Conservation (phyloP, 495 filamentous ascomycete genomes). For the Schizothecium vesticola region DNA sequence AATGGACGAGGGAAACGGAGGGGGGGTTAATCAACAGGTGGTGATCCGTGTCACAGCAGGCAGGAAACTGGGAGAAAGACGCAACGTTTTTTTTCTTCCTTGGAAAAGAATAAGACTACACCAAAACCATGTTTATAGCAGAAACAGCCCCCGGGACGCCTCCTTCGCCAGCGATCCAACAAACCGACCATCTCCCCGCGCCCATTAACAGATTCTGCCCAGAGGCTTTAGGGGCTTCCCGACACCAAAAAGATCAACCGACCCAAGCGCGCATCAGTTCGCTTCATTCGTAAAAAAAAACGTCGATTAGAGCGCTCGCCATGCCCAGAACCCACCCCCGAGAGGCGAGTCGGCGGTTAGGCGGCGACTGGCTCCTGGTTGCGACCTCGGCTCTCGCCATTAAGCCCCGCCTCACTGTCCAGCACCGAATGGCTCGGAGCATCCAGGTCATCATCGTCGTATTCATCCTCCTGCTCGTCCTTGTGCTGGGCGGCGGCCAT, state of each 20-base stretch:
- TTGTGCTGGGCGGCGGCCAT: slow-evolving; percentile 75
- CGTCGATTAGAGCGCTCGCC: background rate
- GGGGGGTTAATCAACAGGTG: no score
- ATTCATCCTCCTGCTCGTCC: slow-evolving; percentile 47
- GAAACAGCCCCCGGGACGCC: background rate
- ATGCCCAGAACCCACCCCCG: no score
- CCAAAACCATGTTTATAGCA: background rate
- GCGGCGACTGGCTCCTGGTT: slow-evolving; percentile 31
- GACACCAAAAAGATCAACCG: background rate
- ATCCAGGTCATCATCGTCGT: slow-evolving; percentile 48
- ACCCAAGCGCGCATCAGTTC: background rate
- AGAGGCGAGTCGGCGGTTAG: slow-evolving; percentile 9
- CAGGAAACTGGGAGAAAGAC: background rate
- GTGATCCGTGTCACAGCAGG: background rate
- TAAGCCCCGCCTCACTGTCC: slow-evolving; percentile 39
- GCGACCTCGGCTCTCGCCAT: slow-evolving; percentile 45
- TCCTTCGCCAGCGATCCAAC: background rate
- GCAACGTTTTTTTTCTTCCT: background rate
- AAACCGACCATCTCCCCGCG: background rate
- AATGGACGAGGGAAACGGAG: no score
- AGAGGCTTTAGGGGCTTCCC: background rate
- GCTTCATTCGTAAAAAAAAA: background rate
- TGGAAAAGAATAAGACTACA: background rate
- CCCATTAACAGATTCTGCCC: background rate
- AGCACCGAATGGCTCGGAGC: slow-evolving; percentile 38